phyloP scores from a whole-genome alignment of 805 yeast genomes.

The Ogataea nitratoaversa region DNA sequence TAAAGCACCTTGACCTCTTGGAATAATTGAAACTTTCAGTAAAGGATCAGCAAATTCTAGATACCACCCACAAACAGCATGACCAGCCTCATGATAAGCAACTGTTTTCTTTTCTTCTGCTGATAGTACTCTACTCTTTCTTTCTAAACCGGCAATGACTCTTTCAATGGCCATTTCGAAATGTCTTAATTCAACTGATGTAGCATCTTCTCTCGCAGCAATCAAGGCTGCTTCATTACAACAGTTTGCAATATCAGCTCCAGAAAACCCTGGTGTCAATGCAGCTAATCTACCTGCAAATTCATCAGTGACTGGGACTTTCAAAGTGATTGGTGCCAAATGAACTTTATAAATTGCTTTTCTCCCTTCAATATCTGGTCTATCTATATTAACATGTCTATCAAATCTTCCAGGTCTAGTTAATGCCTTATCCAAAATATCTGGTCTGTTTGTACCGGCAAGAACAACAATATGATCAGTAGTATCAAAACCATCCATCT shows the following conservation, averaged over 20 bases:
- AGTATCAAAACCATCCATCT: constrained; percentile 95
- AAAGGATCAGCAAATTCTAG: constrained; percentile 88
- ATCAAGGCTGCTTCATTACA: constrained; percentile 97
- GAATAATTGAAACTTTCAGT: constrained; percentile 91
- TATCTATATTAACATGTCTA: constrained; percentile 85
- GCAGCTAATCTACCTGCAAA: constrained; percentile 90
- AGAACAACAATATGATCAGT: constrained; percentile 92
- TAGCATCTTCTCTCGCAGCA: constrained; percentile 81
- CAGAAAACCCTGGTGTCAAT: constrained; percentile 95
- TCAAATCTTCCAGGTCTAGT: constrained; percentile 98
- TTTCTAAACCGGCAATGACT: constrained; percentile 93
- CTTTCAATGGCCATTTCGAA: constrained; percentile 97
- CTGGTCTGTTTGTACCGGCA: constrained; percentile 97
- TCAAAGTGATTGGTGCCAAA: constrained; percentile 64
- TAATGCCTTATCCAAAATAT: constrained; percentile 86
- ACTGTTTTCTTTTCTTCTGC: constrained; percentile 86
- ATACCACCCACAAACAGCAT: constrained; percentile 98
- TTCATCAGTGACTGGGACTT: constrained; percentile 41
- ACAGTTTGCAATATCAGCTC: constrained; percentile 97
- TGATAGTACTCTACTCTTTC: constrained; percentile 76
- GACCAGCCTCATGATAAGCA: constrained; percentile 99
- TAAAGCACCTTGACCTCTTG: constrained; percentile 93
- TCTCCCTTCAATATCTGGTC: constrained; percentile 93
- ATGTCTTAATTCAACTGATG: constrained; percentile 67
- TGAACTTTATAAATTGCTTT: constrained; percentile 90